phyloP scores from a whole-genome alignment of 371 early-diverging fungal species.

The Lichtheimia hyalospora region DNA sequence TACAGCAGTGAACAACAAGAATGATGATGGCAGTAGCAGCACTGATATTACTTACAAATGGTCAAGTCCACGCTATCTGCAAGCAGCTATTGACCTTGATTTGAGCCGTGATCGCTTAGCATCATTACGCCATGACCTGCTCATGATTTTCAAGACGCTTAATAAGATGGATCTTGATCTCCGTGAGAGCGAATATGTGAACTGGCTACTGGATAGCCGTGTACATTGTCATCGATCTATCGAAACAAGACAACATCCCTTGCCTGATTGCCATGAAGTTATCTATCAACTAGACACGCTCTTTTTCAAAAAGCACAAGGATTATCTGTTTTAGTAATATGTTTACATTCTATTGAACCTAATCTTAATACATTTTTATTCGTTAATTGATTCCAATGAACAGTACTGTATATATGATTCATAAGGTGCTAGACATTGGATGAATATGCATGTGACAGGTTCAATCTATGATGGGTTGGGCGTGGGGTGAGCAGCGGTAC shows the following conservation, averaged over 20 bases:
- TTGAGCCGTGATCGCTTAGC: slow-evolving; percentile 51
- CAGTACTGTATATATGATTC: too few relatives aligned
- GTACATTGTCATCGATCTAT: background rate
- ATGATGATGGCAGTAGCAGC: background rate
- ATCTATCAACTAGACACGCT: slow-evolving; percentile 9
- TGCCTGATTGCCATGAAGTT: slow-evolving; percentile 3
- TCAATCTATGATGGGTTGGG: too few relatives aligned
- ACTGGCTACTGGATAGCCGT: slow-evolving; percentile 53
- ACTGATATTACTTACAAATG: slow-evolving; percentile 8
- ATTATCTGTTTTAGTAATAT: background rate
- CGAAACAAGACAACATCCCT: background rate
- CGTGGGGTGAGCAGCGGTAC: too few relatives aligned
- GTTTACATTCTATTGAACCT: background rate
- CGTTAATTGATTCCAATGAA: too few relatives aligned
- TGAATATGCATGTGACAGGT: too few relatives aligned
- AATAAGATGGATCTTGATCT: slow-evolving; percentile 48
- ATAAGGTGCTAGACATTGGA: too few relatives aligned
- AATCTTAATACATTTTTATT: too few relatives aligned
- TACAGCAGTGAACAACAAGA: background rate
- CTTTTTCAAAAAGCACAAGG: slow-evolving; percentile 2
- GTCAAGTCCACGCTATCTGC: slow-evolving; percentile 32
- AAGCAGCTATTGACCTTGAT: slow-evolving; percentile 41
- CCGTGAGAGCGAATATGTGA: slow-evolving; percentile 48
- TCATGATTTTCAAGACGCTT: slow-evolving; percentile 44
- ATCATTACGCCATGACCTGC: slow-evolving; percentile 44